Conservation (phyloP, 495 filamentous ascomycete genomes). For the Rostrohypoxylon terebratum region DNA sequence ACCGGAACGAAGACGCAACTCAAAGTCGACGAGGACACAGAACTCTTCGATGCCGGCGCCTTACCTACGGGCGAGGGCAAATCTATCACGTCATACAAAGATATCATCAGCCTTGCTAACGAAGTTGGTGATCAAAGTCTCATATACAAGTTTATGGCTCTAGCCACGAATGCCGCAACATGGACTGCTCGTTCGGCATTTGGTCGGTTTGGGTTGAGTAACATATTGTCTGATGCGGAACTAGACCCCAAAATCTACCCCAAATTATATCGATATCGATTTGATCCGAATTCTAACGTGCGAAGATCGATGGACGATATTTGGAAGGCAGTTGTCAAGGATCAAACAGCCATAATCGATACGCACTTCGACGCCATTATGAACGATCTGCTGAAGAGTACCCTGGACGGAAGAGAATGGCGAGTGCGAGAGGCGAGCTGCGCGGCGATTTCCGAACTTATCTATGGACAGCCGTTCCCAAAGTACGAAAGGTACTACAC, state of each 20-base stretch:
- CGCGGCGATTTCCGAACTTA: constrained; percentile 85
- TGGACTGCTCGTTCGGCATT: constrained; percentile 97
- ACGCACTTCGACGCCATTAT: constrained; percentile 86
- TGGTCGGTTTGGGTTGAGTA: constrained; percentile 91
- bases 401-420: constrained; percentile 88
- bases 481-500: constrained; percentile 86
- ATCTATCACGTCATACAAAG: constrained; percentile 92
- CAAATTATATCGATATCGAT: constrained; percentile 92
- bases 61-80: constrained; percentile 90
- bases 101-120: constrained; percentile 91
- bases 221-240: constrained; percentile 87
- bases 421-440: constrained; percentile 91
- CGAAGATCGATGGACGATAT: constrained; percentile 96
- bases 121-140: constrained; percentile 95
- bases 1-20: constrained; percentile 78
- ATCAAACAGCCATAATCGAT: constrained; percentile 77
- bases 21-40: constrained; percentile 86
- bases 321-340: constrained; percentile 92
- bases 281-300: constrained; percentile 93
- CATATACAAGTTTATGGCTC: constrained; percentile 96
- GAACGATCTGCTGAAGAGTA: constrained; percentile 82
- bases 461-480: constrained; percentile 77
- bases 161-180: constrained; percentile 92
- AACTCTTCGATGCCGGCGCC: constrained; percentile 93
- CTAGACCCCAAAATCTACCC: constrained; percentile 94